phyloP scores from a whole-genome alignment of 1,139 yeast species.

The Casaregolazyma lundiana region DNA sequence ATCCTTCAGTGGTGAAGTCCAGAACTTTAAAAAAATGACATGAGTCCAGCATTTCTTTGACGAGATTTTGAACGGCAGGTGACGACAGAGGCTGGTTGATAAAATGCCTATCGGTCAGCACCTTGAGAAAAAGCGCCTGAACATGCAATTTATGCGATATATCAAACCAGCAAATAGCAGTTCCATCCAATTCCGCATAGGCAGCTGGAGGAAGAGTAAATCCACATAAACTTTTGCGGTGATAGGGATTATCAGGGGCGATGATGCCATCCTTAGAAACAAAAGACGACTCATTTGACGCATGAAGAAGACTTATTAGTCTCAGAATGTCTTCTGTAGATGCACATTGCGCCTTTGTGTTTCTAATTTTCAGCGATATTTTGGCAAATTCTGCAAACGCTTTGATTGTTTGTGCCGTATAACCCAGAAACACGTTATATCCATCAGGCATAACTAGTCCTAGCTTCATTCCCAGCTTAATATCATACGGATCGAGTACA shows the following conservation, averaged over 20 bases:
- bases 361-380: background rate
- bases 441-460: background rate
- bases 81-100: background rate
- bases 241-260: background rate
- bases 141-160: background rate
- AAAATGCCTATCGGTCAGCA: background rate
- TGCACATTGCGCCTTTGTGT: background rate
- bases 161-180: background rate
- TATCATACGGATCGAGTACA: background rate
- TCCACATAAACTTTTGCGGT: background rate
- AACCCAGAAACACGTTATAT: background rate
- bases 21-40: background rate
- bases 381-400: background rate
- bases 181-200: background rate
- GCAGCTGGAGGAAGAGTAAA: background rate
- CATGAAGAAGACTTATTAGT: background rate
- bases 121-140: background rate
- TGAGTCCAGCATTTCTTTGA: background rate
- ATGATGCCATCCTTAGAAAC: background rate
- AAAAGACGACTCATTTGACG: background rate
- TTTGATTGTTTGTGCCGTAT: background rate
- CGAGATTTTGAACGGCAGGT: background rate
- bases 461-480: background rate
- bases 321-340: background rate
- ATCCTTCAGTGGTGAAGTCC: background rate